These are phyloP conservation scores for Fonsecaea pedrosoi DNA, from an alignment of 2,329 filamentous ascomycete species.

Conservation along the genomic window DNA sequence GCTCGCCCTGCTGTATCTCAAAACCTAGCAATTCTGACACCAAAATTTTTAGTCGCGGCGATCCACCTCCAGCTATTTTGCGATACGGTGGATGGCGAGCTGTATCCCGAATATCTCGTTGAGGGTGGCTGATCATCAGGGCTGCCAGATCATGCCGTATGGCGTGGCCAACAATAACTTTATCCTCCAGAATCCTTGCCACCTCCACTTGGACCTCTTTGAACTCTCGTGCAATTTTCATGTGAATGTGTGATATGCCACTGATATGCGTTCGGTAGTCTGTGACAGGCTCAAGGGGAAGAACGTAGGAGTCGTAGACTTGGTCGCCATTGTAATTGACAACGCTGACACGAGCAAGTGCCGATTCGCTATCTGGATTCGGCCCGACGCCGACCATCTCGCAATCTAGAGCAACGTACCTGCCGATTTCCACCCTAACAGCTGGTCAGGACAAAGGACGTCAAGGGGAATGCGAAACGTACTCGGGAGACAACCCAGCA, in stretches of 20 bases:
- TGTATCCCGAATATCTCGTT: constrained; percentile 82
- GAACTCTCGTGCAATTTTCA: constrained; percentile 73
- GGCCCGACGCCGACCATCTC: constrained; percentile 91
- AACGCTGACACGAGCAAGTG: constrained; percentile 83
- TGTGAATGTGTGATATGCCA: constrained; percentile 76
- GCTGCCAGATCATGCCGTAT: constrained; percentile 77
- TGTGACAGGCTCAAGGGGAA: constrained; percentile 76
- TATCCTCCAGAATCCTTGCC: constrained; percentile 69
- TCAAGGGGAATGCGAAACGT: constrained; percentile 7
- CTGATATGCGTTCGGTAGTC: constrained; percentile 90
- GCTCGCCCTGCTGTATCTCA: constrained; percentile 65
- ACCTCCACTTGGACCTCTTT: constrained; percentile 78
- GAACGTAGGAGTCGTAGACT: constrained; percentile 92
- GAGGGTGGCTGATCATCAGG: constrained; percentile 78
- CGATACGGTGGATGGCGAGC: constrained; percentile 77
- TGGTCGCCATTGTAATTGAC: constrained; percentile 94
- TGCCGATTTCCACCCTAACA: constrained; percentile 72
- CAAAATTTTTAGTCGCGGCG: constrained; percentile 62
- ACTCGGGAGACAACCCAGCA: constrained; percentile 28
- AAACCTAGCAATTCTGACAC: constrained; percentile 64
- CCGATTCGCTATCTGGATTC: constrained; percentile 69
- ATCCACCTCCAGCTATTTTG: constrained; percentile 59
- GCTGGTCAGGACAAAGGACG: constrained; percentile 27
- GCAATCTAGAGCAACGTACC: constrained; percentile 92
- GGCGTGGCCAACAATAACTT: constrained; percentile 83